These are phyloP conservation scores for Diaporthe australafricana DNA, from an alignment of 2,329 filamentous ascomycete genomes.

Conservation along the genomic window DNA sequence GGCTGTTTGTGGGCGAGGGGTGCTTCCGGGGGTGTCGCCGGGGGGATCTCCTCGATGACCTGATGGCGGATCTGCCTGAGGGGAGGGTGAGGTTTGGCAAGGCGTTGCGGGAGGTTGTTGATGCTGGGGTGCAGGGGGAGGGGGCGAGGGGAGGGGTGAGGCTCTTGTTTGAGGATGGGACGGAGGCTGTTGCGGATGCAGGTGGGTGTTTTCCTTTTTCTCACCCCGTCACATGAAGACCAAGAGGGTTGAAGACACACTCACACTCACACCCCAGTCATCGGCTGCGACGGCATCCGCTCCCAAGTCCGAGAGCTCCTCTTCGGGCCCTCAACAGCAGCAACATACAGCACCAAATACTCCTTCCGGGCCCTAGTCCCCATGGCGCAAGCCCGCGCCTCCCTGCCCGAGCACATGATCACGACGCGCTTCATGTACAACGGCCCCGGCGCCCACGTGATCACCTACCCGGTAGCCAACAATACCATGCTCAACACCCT, in stretches of 20 bases:
- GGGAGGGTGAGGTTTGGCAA: constrained; percentile 48
- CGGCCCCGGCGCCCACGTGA: constrained; percentile 66
- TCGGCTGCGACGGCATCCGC: constrained; percentile 75
- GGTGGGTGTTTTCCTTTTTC: constrained; percentile 40
- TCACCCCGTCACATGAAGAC: background rate
- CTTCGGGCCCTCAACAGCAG: constrained; percentile 48
- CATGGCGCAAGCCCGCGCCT: constrained; percentile 62
- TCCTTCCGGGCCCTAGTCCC: constrained; percentile 73
- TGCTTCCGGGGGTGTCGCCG: constrained; percentile 55
- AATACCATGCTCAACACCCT: constrained; percentile 68
- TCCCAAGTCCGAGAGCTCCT: constrained; percentile 64
- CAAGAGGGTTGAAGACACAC: background rate
- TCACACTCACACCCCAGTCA: constrained; percentile 48
- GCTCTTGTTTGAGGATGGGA: constrained; percentile 49
- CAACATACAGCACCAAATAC: constrained; percentile 67
- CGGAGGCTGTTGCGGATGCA: constrained; percentile 45
- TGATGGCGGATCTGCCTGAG: constrained; percentile 47
- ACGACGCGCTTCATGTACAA: constrained; percentile 66
- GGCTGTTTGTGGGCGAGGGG: constrained; percentile 52
- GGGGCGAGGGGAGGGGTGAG: constrained; percentile 40
- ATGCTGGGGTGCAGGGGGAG: too few relatives aligned
- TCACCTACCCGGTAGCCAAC: constrained; percentile 72
- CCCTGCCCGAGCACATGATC: constrained; percentile 61
- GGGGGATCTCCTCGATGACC: constrained; percentile 53
- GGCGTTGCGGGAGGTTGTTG: constrained; percentile 46